Percentiles rank a stretch among this genome's conserved stretches.
These are phyloP conservation scores for Acanthamoeba sp. DNA, from an alignment of 208 protist genomes.

Conservation along the genomic window DNA sequence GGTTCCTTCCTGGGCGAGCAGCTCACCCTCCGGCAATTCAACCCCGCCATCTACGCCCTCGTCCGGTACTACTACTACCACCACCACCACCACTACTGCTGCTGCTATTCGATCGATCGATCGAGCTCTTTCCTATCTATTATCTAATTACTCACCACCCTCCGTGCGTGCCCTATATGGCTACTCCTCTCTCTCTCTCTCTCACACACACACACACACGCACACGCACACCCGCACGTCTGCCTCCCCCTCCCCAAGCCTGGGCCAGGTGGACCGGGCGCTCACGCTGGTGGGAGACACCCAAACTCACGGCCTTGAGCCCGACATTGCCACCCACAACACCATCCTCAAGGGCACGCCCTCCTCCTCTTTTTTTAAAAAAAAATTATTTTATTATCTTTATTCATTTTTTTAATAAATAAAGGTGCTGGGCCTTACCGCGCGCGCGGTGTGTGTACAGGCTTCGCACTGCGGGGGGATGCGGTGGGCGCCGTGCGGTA, in stretches of 20 bases:
- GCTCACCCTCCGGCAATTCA: neutral
- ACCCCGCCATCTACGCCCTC: neutral
- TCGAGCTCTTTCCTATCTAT: no score
- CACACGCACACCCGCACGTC: neutral
- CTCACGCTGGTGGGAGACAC: neutral
- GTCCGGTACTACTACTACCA: neutral
- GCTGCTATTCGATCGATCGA: no score
- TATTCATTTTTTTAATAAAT: no score
- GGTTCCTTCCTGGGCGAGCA: neutral
- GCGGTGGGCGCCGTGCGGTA: neutral
- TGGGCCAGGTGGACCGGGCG: neutral
- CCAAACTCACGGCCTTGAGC: neutral
- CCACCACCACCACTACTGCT: no score
- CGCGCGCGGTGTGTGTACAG: neutral
- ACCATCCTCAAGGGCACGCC: neutral
- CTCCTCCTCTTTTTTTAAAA: no score
- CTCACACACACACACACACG: neutral
- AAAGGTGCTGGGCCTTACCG: no score
- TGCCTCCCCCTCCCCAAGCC: neutral
- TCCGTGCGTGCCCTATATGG: no score
- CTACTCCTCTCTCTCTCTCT: no score
- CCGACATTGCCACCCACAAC: slow-evolving; percentile 19
- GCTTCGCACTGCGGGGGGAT: neutral
- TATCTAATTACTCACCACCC: no score
- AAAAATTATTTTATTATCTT: no score